Evolutionary conservation across 305 asterid species (phyloP), one percentile per base, ranked within the genome.

Genomic region (Solanum chacoense): DNA sequence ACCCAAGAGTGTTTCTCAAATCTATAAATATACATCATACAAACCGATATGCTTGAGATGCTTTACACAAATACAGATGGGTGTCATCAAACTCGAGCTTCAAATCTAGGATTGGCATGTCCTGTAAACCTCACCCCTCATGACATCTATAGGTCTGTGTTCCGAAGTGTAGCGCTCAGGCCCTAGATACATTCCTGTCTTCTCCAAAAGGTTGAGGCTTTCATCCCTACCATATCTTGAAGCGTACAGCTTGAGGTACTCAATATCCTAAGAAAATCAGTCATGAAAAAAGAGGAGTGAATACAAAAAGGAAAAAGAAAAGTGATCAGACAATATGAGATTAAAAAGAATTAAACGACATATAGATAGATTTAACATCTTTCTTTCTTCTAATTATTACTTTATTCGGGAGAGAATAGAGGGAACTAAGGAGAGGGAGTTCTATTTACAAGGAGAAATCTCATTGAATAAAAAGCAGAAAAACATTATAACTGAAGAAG

Each of bases 71-170:
- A 50, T 31, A 84, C n/a, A 31, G 42, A 31, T 84, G 20, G 87
- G 42, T 83, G 55, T 36, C 84, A 31, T 81, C 72, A 84, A 11
- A 84, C 45, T 84, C 87, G 13, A 59, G 87, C 24, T 31, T 84
- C 74, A 50, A 55, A 84, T 84, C 88, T 94, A 88, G 55, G 96
- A 90, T 76, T 89, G 93, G 94, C 98, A 97, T 81, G 98, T 93
- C 94, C 98, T 91, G 92, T 91, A 95, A 87, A 96, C 93, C 93
- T 97, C 99, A 34, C 96, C 98, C 11, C 99, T 94, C 99, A 97
- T 95, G 69, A 91, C 92, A 86, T 96, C 98, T 55, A 96, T 91
- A 7, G 99, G 98, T 91, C 92, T 89, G 93, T 96, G 99, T 84
- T 97, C 99, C 7, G 90, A 93, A 20, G 99, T 95, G 86, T 97